A percentile compares a stretch with the other conserved stretches of the same genome.
These are phyloP conservation scores for Coprinopsis marcescibilis DNA, from an alignment of 768 basidiomycete species.

Conservation along the genomic window DNA sequence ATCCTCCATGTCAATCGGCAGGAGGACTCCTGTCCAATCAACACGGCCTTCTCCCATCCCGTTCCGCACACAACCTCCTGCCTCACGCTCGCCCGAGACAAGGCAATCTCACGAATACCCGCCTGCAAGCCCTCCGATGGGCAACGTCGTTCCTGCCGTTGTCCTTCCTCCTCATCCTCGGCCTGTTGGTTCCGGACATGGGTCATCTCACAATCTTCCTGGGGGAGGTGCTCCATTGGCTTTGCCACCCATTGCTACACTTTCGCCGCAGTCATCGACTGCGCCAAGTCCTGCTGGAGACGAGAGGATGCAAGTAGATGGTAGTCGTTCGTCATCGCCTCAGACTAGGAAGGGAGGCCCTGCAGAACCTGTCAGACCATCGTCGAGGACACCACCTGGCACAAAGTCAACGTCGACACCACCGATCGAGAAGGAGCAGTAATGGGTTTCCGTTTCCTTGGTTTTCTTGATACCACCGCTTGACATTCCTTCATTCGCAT, in stretches of 20 bases:
- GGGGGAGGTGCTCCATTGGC: slow-evolving; percentile 28
- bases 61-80: slow-evolving; percentile 52
- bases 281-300: slow-evolving; percentile 46
- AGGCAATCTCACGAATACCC: slow-evolving; percentile 37
- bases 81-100: slow-evolving; percentile 64
- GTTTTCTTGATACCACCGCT: neutral
- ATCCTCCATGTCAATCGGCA: slow-evolving; percentile 44
- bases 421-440: slow-evolving; percentile 40
- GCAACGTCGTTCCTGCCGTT: slow-evolving; percentile 42
- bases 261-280: slow-evolving; percentile 52
- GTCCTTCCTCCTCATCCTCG: slow-evolving; percentile 71
- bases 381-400: slow-evolving; percentile 43
- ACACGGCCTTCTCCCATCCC: slow-evolving; percentile 68
- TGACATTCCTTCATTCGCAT: neutral
- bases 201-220: slow-evolving; percentile 19
- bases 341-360: slow-evolving; percentile 43
- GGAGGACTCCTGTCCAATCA: slow-evolving; percentile 52
- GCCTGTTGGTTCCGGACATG: slow-evolving; percentile 54
- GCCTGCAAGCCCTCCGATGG: slow-evolving; percentile 1
- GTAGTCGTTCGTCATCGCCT: slow-evolving; percentile 38
- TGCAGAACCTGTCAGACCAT: slow-evolving; percentile 32
- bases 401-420: slow-evolving; percentile 53
- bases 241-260: slow-evolving; percentile 65
- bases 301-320: slow-evolving; percentile 52
- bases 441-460: slow-evolving; percentile 7